Evolutionary conservation across 2,329 filamentous ascomycete species (phyloP), one percentile per base, ranked within the genome.

Genomic region (Albifimbria verrucaria): DNA sequence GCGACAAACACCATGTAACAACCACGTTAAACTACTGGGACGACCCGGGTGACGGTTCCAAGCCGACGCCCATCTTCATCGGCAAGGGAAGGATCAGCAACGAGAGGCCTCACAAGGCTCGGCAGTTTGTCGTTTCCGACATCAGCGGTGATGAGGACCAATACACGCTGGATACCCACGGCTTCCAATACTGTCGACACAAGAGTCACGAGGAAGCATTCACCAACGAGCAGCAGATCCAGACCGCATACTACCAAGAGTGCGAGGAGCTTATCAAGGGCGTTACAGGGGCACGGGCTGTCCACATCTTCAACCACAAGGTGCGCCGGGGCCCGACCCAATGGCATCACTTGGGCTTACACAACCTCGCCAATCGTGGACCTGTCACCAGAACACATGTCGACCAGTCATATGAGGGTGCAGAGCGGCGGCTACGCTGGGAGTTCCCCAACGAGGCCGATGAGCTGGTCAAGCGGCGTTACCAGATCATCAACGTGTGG

Each of bases 241-340:
- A 81, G 60, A 60, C 70, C 1, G 71, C 77, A 23, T 93, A 92
- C 72, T 93, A 92, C 68, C 81, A 84, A 0, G 88, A 92, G 65
- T 82, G 89, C 21, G 83, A 87, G 67, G 69, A 81, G 49, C 70
- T 92, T 23, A 64, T 92, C 0, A 86, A 85, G 50, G 76, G 82
- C 2, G 75, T 68, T 2, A 86, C 85, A 22, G 80, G 82, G 3
- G 78, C 85, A n/a, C 55, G 62, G 12, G 75, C 78, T n/a, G 74
- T 90, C 9, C 71, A 87, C 51, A 70, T 90, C 52, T 90, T 90
- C 72, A 87, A 90, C 69, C 85, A 91, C 69, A 90, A 87, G 11
- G 84, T 90, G 59, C 83, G 89, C 32, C 66, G 68, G 44, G 72
- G 72, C 0, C 72, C 71, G 7, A 68, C 72, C 3, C 65, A 75